Evolutionary conservation across 176 grass and related monocot species (phyloP), one percentile per base, ranked within the genome.

Genomic region (Bromus sterilis): DNA sequence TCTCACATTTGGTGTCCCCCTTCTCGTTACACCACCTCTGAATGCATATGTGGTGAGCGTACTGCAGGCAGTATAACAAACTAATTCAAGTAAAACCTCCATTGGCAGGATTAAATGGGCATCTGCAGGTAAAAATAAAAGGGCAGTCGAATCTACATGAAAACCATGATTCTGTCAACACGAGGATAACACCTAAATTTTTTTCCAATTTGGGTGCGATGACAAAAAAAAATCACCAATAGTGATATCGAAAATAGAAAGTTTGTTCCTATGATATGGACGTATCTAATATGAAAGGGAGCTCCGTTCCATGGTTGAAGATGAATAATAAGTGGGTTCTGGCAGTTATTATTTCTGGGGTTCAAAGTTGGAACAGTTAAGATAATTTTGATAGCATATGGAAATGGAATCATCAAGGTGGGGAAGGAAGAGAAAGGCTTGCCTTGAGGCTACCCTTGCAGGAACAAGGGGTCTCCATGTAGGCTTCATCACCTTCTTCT

Each of bases 1-100:
- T 97, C 82, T 97, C 94, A 49, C 94, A 97, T 6, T 49, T 68
- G 39, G 87, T 94, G 64, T 91, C 88, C 65, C 94, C 91, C 65
- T 94, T 97, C 81, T 97, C 94, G 53, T 97, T 91, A 72, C 94
- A 97, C 94, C 94, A 97, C 62, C 83, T 81, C 58, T 92, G 94
- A 20, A 97, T 78, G 76, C 94, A 97, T 87, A 78, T 86, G 23
- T 80, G 76, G 83, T 97, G 94, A 74, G 92, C 94, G 31, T 90
- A 92, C 94, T 97, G 89, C 82, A 72, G 74, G 14, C 3, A 88
- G 53, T 34, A 59, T 34, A 59, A 86, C 75, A 68, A 51, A 64
- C 7, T 30, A 77, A 29, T 77, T 67, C 77, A 83, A 72, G 35
- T 85, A 43, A 76, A 61, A 62, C 15, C 20, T 75, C 30, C 3